Base-by-base conservation (phyloP, 2,329 filamentous ascomycete species). In the Phoma sp. region DNA sequence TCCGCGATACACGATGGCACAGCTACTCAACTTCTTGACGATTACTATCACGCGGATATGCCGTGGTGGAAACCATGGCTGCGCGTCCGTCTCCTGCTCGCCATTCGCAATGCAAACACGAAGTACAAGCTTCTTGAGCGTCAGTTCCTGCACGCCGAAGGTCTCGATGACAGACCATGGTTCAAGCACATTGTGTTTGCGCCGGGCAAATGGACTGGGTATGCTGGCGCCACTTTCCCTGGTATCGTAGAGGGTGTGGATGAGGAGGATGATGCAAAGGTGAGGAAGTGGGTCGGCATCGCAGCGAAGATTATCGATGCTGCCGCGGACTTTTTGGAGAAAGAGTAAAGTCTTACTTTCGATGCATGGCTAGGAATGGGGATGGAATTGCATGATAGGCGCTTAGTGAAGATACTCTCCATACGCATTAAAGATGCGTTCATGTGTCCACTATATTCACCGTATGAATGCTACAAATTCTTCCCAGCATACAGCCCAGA, bases 181-280 rank as follows among this genome's bases (percentile, higher is more conserved):
- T 98, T 94, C 80, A 97, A 97, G 79, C 94, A 97, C 69, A 89
- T 96, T 2, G 89, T 97, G 1, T 97, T 96, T 76, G 93, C 93
- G 1, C 93, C 93, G 0, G 93, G 93, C 0, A 74, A 94, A 43
- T 96, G 92, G 92, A 96, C 92, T 0, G 93, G 93, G 0, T 97
- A 97, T 74, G 81, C 92, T 0, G 93, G 92, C 3, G 86, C 83
- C 4, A 87, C 85, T 8, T 88, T 85, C 64, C 86, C 86, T 1
- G 85, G 85, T 1, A 73, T 88, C n/a, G 82, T 87, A 5, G 86
- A 88, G 71, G 83, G 81, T 46, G 77, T 88, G 41, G 83, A 87
- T 25, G 81, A 78, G 39, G 72, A 74, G 2, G 77, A 84, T 69
- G 61, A 64, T 36, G 66, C 46, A 8, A 64, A 57, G 6, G 67